A percentile compares a stretch with the other conserved stretches of the same genome.
Evolutionary conservation across 352 stramenopile species (phyloP).

Genomic region (Phytophthora ohioensis): DNA sequence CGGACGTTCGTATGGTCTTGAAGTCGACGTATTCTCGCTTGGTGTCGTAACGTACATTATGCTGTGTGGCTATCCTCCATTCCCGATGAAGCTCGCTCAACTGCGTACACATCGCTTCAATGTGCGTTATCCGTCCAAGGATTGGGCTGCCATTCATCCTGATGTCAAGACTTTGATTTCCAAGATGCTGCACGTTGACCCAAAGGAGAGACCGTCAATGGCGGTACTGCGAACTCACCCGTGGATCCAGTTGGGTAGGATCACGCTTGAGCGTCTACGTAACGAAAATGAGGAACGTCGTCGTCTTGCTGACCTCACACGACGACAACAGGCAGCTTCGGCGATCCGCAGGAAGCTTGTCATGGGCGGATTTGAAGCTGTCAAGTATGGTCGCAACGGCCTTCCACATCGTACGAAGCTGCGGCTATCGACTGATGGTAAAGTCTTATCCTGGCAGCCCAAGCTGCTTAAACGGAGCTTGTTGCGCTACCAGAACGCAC

Average conservation of each 20-base stretch:
- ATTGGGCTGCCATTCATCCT: conserved; percentile 70
- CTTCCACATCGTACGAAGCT: conserved; percentile 82
- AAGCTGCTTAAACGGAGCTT: conserved; percentile 80
- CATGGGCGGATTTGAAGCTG: conserved; percentile 72
- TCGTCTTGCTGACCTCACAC: conserved; percentile 58
- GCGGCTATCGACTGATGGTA: conserved; percentile 71
- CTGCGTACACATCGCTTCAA: conserved; percentile 85
- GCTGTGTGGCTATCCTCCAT: conserved; percentile 88
- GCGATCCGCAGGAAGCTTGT: conserved; percentile 75
- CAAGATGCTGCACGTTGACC: conserved; percentile 81
- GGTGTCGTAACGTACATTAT: conserved; percentile 92
- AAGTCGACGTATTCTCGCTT: conserved; percentile 91
- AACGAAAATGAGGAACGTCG: conserved; percentile 56
- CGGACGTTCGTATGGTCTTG: conserved; percentile 80
- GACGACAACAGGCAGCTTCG: conserved; percentile 70
- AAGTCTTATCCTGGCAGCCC: conserved; percentile 78
- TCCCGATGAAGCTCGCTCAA: conserved; percentile 90
- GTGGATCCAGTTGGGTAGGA: conserved; percentile 69
- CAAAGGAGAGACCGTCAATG: conserved; percentile 67
- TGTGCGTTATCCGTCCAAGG: conserved; percentile 83
- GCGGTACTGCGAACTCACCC: conserved; percentile 62
- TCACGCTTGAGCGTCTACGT: conserved; percentile 55
- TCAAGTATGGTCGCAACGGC: conserved; percentile 87
- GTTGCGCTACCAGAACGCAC: conserved; percentile 77
- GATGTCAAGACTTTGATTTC: conserved; percentile 81